Evolutionary conservation across 805 yeast species (phyloP), one percentile per base, ranked within the genome.

Genomic region (Yarrowia yakushimensis): DNA sequence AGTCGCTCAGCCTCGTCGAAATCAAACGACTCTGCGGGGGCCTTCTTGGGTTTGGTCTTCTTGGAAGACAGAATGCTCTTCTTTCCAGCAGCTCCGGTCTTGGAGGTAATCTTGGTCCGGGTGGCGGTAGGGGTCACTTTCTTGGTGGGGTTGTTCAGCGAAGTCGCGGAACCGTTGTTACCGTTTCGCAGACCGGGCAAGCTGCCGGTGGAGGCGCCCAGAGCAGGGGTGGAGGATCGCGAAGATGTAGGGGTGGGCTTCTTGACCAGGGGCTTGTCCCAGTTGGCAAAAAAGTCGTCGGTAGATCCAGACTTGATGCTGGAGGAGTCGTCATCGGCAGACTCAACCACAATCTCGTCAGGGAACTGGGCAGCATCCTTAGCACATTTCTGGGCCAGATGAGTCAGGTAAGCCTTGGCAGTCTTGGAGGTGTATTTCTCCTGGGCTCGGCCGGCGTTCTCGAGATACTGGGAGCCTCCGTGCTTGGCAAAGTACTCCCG

Each of bases 261-360:
- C 55, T 69, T 69, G 43, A 75, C 74, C 45, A 78, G 75, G n/a
- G 96, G 90, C 70, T 90, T 90, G 63, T 89, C 90, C 94, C 97
- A 92, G 71, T 85, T 86, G 61, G 94, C 82, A 76, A 94, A 94
- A 74, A 94, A 94, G 74, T 90, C 97, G 73, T 91, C 97, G 25
- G 77, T 71, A n/a, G 72, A 63, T 10, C 69, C 71, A 20, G 68
- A 64, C 31, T 68, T 50, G 52, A 62, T 65, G 34, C 65, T 43
- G 20, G 65, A 64, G 17, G 66, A n/a, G 25, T 67, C 66, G 43
- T 61, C 66, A 59, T 68, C 74, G 62, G 75, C 74, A 11, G 63
- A 83, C 60, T 84, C 89, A 67, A 88, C 78, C 31, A 86, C 88
- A 25, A 88, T 84, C 33, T 82, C 79, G 59, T 87, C 85, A n/a